These are phyloP conservation scores for Drosera spatulata DNA, from an alignment of 179 eudicot genomes.

Conservation along the genomic window DNA sequence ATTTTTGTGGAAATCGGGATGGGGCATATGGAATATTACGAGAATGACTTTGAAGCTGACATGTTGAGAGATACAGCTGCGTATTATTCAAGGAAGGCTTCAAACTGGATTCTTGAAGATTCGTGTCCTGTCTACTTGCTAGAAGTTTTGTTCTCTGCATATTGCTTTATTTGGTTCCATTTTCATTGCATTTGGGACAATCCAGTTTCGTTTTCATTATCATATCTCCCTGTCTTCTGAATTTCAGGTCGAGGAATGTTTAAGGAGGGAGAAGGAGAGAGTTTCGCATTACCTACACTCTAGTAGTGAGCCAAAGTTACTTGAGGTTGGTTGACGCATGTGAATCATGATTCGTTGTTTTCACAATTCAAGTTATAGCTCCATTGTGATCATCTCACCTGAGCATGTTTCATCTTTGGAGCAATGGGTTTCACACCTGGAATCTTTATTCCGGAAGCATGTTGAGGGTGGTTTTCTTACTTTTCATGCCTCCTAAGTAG, in stretches of 20 bases:
- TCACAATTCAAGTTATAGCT: too few relatives aligned
- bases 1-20: conserved; percentile 81
- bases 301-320: conserved; percentile 69
- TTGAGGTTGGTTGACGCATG: conserved; percentile 37
- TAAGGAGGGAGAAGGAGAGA: conserved; percentile 76
- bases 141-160: conserved; percentile 24
- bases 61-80: conserved; percentile 56
- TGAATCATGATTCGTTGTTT: too few relatives aligned
- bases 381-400: too few relatives aligned
- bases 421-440: too few relatives aligned
- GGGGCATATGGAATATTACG: conserved; percentile 60
- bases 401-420: too few relatives aligned
- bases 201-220: not conserved
- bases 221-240: not conserved
- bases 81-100: conserved; percentile 82
- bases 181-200: not conserved
- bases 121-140: conserved; percentile 91
- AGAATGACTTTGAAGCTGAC: conserved; percentile 66
- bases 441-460: too few relatives aligned
- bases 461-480: too few relatives aligned
- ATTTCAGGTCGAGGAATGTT: conserved; percentile 69
- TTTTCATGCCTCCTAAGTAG: too few relatives aligned
- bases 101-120: conserved; percentile 75
- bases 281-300: conserved; percentile 71
- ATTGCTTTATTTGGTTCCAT: too few relatives aligned